Conservation (phyloP, 1,139 yeast genomes). For the Saccharomyces hybrid region DNA sequence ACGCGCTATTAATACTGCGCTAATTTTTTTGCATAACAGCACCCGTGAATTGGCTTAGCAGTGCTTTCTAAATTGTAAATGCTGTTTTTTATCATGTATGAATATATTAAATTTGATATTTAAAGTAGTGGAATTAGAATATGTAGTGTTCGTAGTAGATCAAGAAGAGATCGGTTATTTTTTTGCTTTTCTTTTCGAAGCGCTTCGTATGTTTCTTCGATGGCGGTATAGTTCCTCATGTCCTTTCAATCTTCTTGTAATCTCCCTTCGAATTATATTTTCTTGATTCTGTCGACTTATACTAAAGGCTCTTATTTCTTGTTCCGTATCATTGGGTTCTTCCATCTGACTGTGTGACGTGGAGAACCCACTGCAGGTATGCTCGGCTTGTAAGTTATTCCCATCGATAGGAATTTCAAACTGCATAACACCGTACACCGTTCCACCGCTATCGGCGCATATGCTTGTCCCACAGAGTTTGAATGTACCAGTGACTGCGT, state of each 20-base stretch:
- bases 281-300: neutral
- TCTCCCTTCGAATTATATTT: neutral
- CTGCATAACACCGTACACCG: neutral
- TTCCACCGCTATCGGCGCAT: neutral
- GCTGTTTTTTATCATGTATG: neutral
- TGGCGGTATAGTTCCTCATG: neutral
- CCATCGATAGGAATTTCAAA: neutral
- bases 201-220: too few relatives aligned
- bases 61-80: neutral
- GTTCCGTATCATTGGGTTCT: neutral
- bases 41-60: neutral
- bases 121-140: neutral
- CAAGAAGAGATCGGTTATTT: neutral
- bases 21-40: neutral
- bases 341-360: neutral
- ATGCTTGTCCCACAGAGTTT: neutral
- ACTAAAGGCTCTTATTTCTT: neutral
- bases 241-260: neutral
- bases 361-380: neutral
- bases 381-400: neutral
- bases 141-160: neutral
- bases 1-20: neutral
- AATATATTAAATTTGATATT: neutral
- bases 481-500: neutral
- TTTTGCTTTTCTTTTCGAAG: neutral